Evolutionary conservation across 2,329 filamentous ascomycete species (phyloP).

Genomic region (Myriosclerotinia curreyana): DNA sequence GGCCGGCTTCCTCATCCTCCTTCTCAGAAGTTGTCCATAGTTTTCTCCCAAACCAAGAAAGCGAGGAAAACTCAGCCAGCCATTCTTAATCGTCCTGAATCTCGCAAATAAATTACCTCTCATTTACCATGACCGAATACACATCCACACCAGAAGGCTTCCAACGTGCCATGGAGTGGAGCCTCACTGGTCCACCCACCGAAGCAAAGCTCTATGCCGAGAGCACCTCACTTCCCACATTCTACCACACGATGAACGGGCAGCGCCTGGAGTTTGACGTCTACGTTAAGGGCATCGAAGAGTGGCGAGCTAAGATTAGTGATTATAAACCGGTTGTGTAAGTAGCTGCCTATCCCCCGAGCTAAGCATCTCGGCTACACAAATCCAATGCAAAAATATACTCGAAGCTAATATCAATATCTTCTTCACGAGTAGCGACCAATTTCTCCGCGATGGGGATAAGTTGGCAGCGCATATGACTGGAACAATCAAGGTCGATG

Average conservation of each 20-base stretch:
- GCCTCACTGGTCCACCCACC: neutral
- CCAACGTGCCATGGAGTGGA: constrained; percentile 9
- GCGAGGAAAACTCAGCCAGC: neutral
- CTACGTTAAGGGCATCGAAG: neutral
- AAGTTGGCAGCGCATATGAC: constrained; percentile 4
- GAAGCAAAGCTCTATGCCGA: constrained; percentile 7
- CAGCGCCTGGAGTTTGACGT: neutral
- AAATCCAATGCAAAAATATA: neutral
- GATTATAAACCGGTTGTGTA: constrained; percentile 14
- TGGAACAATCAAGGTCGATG: constrained; percentile 2
- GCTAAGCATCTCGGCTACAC: neutral
- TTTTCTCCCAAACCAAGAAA: neutral
- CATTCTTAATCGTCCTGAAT: neutral
- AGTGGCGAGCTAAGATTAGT: constrained; percentile 5
- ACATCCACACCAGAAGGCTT: constrained; percentile 5
- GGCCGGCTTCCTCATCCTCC: neutral
- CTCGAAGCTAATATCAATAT: neutral
- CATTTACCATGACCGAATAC: constrained; percentile 1
- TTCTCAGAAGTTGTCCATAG: neutral
- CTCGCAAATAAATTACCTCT: too few relatives aligned
- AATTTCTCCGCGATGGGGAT: constrained; percentile 15
- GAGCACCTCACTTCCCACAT: constrained; percentile 1
- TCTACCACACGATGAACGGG: constrained; percentile 9
- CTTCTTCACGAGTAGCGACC: neutral
- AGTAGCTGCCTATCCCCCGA: neutral